These are phyloP conservation scores for Annona cherimola DNA, from an alignment of 164 flowering plant genomes.

Conservation along the genomic window DNA sequence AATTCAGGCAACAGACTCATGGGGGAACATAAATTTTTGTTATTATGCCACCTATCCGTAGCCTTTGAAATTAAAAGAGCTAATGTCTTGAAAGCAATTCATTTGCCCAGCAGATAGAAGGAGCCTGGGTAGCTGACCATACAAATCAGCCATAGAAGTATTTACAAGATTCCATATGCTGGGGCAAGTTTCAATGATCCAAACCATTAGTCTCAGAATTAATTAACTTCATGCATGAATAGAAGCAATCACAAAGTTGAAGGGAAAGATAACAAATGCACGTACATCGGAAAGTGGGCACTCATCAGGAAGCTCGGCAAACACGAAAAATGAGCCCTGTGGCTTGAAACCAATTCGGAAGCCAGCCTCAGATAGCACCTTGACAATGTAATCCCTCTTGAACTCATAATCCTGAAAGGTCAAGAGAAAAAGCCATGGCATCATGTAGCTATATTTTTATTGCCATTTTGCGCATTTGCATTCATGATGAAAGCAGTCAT, in stretches of 20 bases:
- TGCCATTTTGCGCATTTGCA: not conserved
- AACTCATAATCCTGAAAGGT: constrained; percentile 48
- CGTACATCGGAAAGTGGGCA: constrained; percentile 71
- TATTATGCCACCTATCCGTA: not conserved
- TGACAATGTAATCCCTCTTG: constrained; percentile 50
- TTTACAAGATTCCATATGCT: not conserved
- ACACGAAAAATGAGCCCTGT: constrained; percentile 69
- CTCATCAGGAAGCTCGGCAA: constrained; percentile 65
- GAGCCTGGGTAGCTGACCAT: not conserved
- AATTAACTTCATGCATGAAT: not conserved
- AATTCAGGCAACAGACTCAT: not conserved
- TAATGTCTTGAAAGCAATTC: not conserved
- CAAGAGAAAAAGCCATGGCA: not conserved
- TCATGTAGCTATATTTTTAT: not conserved
- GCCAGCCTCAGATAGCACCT: constrained; percentile 47
- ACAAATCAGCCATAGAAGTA: not conserved
- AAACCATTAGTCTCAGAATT: not conserved
- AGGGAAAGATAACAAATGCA: not conserved
- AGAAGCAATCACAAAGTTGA: not conserved
- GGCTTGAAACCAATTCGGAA: constrained; percentile 53
- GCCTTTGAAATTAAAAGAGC: not conserved
- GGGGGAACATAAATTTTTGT: not conserved
- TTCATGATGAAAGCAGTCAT: not conserved
- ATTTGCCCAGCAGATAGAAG: not conserved
- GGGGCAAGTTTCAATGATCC: not conserved